Conservation (phyloP, 148 eudicot species). For the Rhododendron molle region DNA sequence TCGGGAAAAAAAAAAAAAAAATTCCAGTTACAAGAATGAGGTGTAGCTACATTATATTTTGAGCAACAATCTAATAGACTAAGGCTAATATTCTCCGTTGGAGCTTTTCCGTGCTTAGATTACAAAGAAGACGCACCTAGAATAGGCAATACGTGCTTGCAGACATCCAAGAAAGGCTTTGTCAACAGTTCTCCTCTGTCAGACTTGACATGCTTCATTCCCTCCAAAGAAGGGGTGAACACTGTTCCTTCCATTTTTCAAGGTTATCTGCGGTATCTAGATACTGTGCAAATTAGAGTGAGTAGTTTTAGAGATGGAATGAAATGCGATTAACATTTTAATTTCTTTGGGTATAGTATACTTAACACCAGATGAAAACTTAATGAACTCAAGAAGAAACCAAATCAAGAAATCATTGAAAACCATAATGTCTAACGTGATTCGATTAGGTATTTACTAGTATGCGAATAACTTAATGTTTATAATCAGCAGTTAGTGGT, state of each 20-base stretch:
- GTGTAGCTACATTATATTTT: neutral
- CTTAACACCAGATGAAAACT: too few relatives aligned
- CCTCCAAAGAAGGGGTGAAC: constrained; percentile 68
- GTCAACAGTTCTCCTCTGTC: constrained; percentile 67
- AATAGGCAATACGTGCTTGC: constrained; percentile 81
- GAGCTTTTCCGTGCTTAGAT: neutral
- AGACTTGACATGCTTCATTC: constrained; percentile 66
- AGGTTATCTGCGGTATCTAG: constrained; percentile 14
- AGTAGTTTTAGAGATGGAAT: too few relatives aligned
- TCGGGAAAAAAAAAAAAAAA: neutral
- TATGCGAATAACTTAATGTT: too few relatives aligned
- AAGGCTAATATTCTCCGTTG: neutral
- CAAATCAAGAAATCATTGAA: too few relatives aligned
- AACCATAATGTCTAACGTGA: too few relatives aligned
- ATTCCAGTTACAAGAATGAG: neutral
- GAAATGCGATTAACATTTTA: too few relatives aligned
- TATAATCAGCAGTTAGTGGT: too few relatives aligned
- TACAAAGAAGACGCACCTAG: constrained; percentile 41
- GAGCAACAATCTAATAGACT: neutral
- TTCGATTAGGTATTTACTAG: too few relatives aligned
- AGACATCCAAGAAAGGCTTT: constrained; percentile 82
- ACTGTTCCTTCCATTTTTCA: constrained; percentile 63
- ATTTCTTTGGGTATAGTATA: too few relatives aligned
- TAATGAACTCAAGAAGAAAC: too few relatives aligned
- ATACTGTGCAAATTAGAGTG: neutral